Base-by-base conservation (phyloP, 169 alveolate genomes). In the Eimeria sp. region DNA sequence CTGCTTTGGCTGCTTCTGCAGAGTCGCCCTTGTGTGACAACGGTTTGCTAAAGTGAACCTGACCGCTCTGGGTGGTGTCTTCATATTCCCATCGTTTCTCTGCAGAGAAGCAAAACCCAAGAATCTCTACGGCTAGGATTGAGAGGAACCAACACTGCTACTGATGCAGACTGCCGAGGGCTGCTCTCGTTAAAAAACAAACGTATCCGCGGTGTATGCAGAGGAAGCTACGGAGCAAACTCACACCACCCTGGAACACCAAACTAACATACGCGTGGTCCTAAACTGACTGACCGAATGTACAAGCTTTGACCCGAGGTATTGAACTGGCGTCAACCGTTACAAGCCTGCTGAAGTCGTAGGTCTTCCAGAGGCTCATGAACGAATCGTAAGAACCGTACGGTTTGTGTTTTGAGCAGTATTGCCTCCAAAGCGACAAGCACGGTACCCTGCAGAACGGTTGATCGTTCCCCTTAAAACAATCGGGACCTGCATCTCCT, bases 401-500 rank as follows among this genome's bases (percentile, higher is more conserved):
- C 13, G 43, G 49, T 43, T 20, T 7, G 78, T 34, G 57, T 14
- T n/a, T 61, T 27, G 80, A 4, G 54, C 40, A 10, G 18, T 30
- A 84, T 27, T n/a, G 27, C 63, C 78, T n/a, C 92, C 92, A 84
- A 54, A 84, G 54, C 11, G 78, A 0, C 40, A 84, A 25, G 43
- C 92, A 84, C 22, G 92, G 80, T 40, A 84, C 7, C 63, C 61
- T 54, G 25, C 92, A 84, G 57, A 84, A 84, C 54, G 92, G 92
- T 58, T 84, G 92, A 45, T 84, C 92, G 34, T 54, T 58, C 51
- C 92, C 92, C 40, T 1, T 30, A 45, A 34, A 84, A 58, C 92
- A 84, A 58, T 84, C 47, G 47, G 92, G 92, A 7, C 92, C 92
- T n/a, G 70, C 5, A 25, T 84, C 76, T 84, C 92, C 92, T 84